These are phyloP conservation scores for Karstenula rhodostoma DNA, from an alignment of 2,329 filamentous ascomycete species.

Conservation along the genomic window DNA sequence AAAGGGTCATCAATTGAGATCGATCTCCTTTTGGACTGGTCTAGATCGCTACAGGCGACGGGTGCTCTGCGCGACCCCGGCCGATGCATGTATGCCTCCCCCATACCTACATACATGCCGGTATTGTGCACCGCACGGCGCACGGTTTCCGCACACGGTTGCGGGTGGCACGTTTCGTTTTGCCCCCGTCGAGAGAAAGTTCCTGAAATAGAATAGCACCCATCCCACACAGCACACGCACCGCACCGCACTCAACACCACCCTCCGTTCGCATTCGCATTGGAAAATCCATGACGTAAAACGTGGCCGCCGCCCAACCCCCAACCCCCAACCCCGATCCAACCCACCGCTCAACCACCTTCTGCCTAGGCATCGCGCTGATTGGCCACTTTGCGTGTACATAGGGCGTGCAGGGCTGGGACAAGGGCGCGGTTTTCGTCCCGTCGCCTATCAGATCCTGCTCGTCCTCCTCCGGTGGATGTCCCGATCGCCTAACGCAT, in stretches of 20 bases:
- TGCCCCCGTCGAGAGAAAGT: neutral
- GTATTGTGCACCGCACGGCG: conserved; percentile 2
- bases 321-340: too few species aligned
- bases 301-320: too few species aligned
- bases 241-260: too few species aligned
- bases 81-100: conserved; percentile 5
- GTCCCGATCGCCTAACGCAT: too few species aligned
- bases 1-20: conserved; percentile 13
- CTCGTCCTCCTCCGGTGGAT: too few species aligned
- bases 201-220: conserved; percentile 11
- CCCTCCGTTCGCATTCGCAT: too few species aligned
- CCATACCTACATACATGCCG: neutral
- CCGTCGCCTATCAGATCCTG: neutral
- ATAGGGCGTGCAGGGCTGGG: too few species aligned
- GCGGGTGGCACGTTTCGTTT: neutral
- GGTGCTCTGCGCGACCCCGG: conserved; percentile 2
- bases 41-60: conserved; percentile 9
- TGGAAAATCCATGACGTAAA: too few species aligned
- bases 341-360: too few species aligned
- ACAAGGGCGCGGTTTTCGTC: neutral
- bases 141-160: conserved; percentile 1
- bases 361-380: too few species aligned
- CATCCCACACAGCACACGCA: too few species aligned
- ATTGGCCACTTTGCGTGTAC: too few species aligned
- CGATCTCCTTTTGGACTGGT: conserved; percentile 17